A percentile compares a stretch with the other conserved stretches of the same genome.
Evolutionary conservation across 805 yeast species (phyloP).

Genomic region (Candida xyloterini): DNA sequence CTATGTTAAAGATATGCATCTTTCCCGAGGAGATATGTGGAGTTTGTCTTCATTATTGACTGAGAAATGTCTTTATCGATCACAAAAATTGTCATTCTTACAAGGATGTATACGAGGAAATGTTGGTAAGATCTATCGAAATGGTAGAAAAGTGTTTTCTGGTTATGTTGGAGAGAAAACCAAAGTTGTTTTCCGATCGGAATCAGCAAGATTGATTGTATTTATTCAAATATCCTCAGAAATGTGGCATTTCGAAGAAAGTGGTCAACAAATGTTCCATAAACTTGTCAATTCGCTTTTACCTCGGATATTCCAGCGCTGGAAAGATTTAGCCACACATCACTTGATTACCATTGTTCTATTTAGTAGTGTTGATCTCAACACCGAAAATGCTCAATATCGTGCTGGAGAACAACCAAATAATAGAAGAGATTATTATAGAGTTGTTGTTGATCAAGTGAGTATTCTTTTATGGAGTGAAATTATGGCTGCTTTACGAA

Average conservation of each 20-base stretch:
- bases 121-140: conserved; percentile 59
- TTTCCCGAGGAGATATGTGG: conserved; percentile 95
- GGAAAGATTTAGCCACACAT: conserved; percentile 85
- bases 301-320: conserved; percentile 82
- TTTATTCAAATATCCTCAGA: conserved; percentile 88
- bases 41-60: conserved; percentile 59
- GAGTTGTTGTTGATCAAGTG: conserved; percentile 95
- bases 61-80: conserved; percentile 61
- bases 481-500: conserved; percentile 81
- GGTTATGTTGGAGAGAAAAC: conserved; percentile 75
- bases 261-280: conserved; percentile 91
- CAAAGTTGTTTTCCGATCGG: conserved; percentile 82
- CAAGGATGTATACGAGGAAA: conserved; percentile 58
- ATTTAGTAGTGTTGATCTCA: conserved; percentile 75
- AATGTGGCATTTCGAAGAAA: conserved; percentile 98
- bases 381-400: conserved; percentile 39
- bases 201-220: conserved; percentile 79
- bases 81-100: conserved; percentile 62
- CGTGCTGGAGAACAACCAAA: conserved; percentile 66
- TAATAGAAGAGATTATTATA: conserved; percentile 72
- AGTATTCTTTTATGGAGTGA: conserved; percentile 85
- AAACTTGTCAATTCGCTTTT: conserved; percentile 88
- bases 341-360: conserved; percentile 87
- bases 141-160: conserved; percentile 69
- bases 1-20: conserved; percentile 71